These are phyloP conservation scores for Lepidopterella palustris DNA, from an alignment of 495 filamentous ascomycete species.

Conservation along the genomic window DNA sequence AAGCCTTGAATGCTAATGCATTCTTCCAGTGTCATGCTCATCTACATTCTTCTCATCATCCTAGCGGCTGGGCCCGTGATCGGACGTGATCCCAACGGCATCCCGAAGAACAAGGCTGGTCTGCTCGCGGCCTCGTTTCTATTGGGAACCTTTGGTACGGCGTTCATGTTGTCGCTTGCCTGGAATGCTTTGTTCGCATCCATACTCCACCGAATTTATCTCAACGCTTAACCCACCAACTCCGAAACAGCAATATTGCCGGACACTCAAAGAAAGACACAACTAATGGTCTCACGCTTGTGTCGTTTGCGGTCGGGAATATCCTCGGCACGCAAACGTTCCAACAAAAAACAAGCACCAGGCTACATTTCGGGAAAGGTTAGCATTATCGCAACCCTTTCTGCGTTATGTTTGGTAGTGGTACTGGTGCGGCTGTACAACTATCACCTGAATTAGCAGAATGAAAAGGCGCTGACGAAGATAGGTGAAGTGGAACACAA, in stretches of 20 bases:
- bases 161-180: conserved; percentile 34
- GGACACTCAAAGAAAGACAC: conserved; percentile 35
- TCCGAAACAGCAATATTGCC: conserved; percentile 21
- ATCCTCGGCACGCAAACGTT: conserved; percentile 28
- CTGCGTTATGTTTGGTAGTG: conserved; percentile 29
- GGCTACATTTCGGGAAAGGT: conserved; percentile 36
- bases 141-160: conserved; percentile 31
- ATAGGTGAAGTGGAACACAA: conserved; percentile 30
- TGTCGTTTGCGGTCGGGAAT: conserved; percentile 9
- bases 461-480: conserved; percentile 24
- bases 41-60: conserved; percentile 35
- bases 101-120: conserved; percentile 34
- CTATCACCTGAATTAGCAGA: conserved; percentile 32
- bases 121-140: conserved; percentile 36
- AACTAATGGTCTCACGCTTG: conserved; percentile 5
- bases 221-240: conserved; percentile 20
- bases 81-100: conserved; percentile 32
- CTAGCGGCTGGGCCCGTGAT: conserved; percentile 37
- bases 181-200: background rate
- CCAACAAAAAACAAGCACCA: conserved; percentile 18
- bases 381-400: conserved; percentile 33
- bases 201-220: no score
- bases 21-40: conserved; percentile 24
- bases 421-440: conserved; percentile 33
- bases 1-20: background rate